These are phyloP conservation scores for Adiantum capillusveneris DNA, from an alignment of 75 land plant species.

Conservation along the genomic window DNA sequence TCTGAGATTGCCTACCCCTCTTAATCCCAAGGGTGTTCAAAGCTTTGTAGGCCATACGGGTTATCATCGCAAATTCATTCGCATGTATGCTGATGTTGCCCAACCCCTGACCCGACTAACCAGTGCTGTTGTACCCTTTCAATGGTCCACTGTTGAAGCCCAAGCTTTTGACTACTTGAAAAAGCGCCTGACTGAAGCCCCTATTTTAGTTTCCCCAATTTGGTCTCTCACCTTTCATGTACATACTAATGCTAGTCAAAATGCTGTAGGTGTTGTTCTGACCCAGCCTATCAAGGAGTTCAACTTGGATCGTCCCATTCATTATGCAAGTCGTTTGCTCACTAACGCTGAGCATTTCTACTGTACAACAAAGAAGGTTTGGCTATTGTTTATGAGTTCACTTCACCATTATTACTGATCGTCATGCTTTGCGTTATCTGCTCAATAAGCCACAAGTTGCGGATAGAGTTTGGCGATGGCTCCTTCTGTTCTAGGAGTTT, in stretches of 20 bases:
- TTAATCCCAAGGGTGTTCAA: neutral
- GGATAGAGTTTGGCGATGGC: neutral
- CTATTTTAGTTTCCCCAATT: neutral
- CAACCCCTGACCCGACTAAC: neutral
- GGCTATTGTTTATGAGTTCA: neutral
- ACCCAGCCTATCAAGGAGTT: neutral
- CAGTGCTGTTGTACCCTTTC: neutral
- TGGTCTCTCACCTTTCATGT: conserved; percentile 1
- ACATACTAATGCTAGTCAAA: neutral
- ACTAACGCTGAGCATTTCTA: conserved; percentile 1
- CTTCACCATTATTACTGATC: conserved; percentile 5
- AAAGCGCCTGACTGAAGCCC: conserved; percentile 1
- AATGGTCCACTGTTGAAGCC: neutral
- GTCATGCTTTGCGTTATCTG: conserved; percentile 5
- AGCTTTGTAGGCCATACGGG: conserved; percentile 4
- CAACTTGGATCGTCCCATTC: neutral
- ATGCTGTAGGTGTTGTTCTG: conserved; percentile 3
- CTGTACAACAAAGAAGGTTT: neutral
- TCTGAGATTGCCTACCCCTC: neutral
- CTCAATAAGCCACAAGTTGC: neutral
- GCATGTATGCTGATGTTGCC: conserved; percentile 5
- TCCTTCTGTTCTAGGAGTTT: conserved; percentile 10
- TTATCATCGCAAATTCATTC: conserved; percentile 5
- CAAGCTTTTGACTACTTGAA: conserved; percentile 1
- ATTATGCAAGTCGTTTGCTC: conserved; percentile 3